Percentiles rank a stretch among this genome's conserved stretches.
Evolutionary conservation across 2,329 filamentous ascomycete species (phyloP).

Genomic region (Lojkania enalia): DNA sequence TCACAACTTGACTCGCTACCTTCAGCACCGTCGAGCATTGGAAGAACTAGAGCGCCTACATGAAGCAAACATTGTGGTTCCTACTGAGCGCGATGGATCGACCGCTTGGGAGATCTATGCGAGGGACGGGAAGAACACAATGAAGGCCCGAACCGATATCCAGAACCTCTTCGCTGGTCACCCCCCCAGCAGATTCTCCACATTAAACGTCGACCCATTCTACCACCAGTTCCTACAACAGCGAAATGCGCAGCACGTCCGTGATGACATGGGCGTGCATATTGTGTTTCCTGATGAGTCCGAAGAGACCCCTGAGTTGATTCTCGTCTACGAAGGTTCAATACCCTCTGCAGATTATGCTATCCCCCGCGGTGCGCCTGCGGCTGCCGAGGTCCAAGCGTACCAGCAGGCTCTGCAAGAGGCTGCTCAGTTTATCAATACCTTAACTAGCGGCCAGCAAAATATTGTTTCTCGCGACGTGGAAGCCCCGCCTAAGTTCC

Average conservation of each 20-base stretch:
- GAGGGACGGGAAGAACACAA: conserved; percentile 79
- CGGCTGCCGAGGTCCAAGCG: conserved; percentile 56
- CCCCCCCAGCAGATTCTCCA: conserved; percentile 71
- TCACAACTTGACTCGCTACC: conserved; percentile 82
- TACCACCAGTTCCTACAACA: conserved; percentile 74
- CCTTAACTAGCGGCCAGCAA: conserved; percentile 57
- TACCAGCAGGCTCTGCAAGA: conserved; percentile 62
- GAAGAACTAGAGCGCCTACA: conserved; percentile 79
- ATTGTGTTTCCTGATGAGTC: conserved; percentile 69
- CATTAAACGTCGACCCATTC: conserved; percentile 73
- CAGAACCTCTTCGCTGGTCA: conserved; percentile 73
- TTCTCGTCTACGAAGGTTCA: conserved; percentile 75
- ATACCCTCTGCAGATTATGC: conserved; percentile 56
- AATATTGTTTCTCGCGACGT: conserved; percentile 59
- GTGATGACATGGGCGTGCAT: conserved; percentile 71
- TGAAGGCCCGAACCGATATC: conserved; percentile 75
- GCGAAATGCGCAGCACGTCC: conserved; percentile 65
- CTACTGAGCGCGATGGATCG: conserved; percentile 67
- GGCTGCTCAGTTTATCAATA: conserved; percentile 60
- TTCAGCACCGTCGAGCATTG: conserved; percentile 79
- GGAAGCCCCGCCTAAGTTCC: conserved; percentile 62
- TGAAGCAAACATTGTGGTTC: conserved; percentile 84
- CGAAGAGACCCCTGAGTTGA: conserved; percentile 63
- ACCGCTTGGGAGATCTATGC: conserved; percentile 88
- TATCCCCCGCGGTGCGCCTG: conserved; percentile 60